A percentile compares a stretch with the other conserved stretches of the same genome.
Evolutionary conservation across 139 green algal genomes (phyloP).

Genomic region (Chlorella sorokiniana): DNA sequence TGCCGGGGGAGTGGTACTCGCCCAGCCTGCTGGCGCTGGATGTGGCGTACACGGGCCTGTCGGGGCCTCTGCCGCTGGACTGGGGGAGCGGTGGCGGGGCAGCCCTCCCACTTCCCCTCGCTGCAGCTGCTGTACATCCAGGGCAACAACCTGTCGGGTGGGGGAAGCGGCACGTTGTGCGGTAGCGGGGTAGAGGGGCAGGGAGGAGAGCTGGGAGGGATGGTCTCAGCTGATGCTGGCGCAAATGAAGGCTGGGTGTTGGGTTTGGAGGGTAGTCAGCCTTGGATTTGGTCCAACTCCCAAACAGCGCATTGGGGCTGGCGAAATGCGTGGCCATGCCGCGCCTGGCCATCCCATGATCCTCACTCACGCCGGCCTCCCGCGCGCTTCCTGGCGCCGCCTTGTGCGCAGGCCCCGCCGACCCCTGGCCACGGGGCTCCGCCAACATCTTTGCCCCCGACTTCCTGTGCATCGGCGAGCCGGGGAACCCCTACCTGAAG

Average conservation of each 20-base stretch:
- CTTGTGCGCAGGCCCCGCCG: neutral
- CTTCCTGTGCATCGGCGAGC: neutral
- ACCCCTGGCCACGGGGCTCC: neutral
- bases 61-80: neutral
- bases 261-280: neutral
- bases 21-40: neutral
- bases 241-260: neutral
- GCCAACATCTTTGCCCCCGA: neutral
- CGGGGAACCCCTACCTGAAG: neutral
- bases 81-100: neutral
- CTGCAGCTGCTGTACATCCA: neutral
- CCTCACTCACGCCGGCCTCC: neutral
- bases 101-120: neutral
- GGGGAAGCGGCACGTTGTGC: neutral
- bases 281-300: no score
- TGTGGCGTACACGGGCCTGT: neutral
- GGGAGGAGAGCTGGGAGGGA: neutral
- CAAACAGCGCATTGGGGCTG: no score
- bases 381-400: neutral
- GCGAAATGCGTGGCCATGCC: no score
- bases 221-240: neutral
- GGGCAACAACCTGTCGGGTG: constrained; percentile 21
- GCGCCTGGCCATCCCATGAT: no score
- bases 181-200: no score
- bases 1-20: constrained; percentile 18